phyloP scores from a whole-genome alignment of 257 asterid species.

The Eustoma russellianum region DNA sequence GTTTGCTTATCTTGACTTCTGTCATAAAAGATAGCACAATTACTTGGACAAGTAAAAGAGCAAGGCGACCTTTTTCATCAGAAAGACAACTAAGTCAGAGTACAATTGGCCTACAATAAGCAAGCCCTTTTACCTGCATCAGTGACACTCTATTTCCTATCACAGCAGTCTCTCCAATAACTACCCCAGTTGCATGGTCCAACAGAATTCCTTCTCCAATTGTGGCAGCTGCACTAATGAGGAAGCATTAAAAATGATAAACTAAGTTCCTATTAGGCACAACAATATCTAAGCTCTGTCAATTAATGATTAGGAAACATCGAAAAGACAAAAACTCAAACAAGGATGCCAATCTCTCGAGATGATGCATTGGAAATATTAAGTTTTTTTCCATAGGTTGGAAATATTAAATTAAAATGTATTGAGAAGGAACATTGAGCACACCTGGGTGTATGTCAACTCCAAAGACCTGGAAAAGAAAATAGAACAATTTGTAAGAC shows the following conservation, averaged over 20 bases:
- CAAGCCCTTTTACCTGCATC: slow-evolving; percentile 27
- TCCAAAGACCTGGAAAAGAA: slow-evolving; percentile 30
- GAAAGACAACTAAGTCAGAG: too few relatives aligned
- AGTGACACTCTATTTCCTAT: slow-evolving; percentile 36
- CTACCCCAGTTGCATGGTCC: slow-evolving; percentile 41
- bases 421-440: neutral
- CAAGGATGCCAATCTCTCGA: too few relatives aligned
- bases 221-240: slow-evolving; percentile 26
- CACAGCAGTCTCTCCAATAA: slow-evolving; percentile 40
- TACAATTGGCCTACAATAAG: too few relatives aligned
- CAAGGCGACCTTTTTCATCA: too few relatives aligned
- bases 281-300: too few relatives aligned
- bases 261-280: neutral
- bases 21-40: too few relatives aligned
- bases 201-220: slow-evolving; percentile 38
- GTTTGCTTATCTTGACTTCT: too few relatives aligned
- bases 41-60: too few relatives aligned
- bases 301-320: neutral
- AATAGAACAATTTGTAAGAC: neutral
- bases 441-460: slow-evolving; percentile 46
- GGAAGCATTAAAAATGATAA: slow-evolving; percentile 3
- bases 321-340: neutral
- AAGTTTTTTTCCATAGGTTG: too few relatives aligned
- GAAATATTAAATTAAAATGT: too few relatives aligned
- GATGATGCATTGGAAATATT: too few relatives aligned